Evolutionary conservation across 257 asterid genomes (phyloP).

Genomic region (Thymus quinquecostatus): DNA sequence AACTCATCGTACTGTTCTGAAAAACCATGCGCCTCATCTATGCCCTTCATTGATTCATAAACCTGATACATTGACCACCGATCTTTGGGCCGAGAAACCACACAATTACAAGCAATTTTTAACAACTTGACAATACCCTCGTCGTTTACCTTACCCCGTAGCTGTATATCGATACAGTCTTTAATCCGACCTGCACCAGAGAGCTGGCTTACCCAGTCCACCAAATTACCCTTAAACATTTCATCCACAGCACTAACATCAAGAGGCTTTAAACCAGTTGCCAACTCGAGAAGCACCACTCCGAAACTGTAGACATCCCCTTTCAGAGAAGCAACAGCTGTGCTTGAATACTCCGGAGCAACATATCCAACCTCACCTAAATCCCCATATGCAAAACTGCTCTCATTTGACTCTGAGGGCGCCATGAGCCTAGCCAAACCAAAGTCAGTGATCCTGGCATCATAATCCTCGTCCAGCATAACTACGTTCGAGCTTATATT

Average conservation of each 20-base stretch:
- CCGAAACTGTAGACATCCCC: conserved; percentile 87
- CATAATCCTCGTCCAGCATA: conserved; percentile 65
- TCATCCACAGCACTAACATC: conserved; percentile 48
- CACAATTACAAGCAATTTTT: conserved; percentile 58
- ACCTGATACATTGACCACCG: conserved; percentile 67
- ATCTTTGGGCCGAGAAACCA: conserved; percentile 61
- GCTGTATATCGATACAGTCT: conserved; percentile 50
- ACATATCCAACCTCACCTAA: conserved; percentile 81
- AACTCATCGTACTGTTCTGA: conserved; percentile 61
- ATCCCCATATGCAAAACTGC: conserved; percentile 59
- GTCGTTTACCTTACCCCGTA: conserved; percentile 53
- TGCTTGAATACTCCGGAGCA: conserved; percentile 79
- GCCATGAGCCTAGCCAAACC: conserved; percentile 68
- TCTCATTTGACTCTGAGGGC: conserved; percentile 58
- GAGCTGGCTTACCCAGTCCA: conserved; percentile 64
- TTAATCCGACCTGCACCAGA: conserved; percentile 41
- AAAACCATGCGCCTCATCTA: conserved; percentile 61
- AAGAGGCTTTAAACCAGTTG: conserved; percentile 61
- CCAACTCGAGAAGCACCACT: conserved; percentile 74
- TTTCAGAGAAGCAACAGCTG: conserved; percentile 69
- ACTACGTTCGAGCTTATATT: conserved; percentile 59
- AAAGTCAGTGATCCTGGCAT: conserved; percentile 66
- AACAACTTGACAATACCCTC: conserved; percentile 54
- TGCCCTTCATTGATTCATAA: conserved; percentile 50
- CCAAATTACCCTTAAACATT: conserved; percentile 58